Percentiles rank a stretch among this genome's conserved stretches.
Evolutionary conservation across 2,329 filamentous ascomycete species (phyloP).

Genomic region (Tolypocladium sp.): DNA sequence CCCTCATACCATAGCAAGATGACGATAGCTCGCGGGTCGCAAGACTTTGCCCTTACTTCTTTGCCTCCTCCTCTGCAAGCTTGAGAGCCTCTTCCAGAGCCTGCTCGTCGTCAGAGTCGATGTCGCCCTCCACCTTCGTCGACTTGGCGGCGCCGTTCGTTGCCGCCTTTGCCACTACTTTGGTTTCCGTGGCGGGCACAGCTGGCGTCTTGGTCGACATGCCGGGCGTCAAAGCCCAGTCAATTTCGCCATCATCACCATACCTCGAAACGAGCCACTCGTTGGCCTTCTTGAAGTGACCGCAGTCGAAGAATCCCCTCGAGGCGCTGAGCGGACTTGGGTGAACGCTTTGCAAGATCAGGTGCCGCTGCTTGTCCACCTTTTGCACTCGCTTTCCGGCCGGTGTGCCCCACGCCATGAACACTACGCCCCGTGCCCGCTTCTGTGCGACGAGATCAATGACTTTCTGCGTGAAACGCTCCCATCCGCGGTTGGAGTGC

Average conservation of each 20-base stretch:
- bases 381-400: conserved; percentile 71
- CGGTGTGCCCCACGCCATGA: conserved; percentile 85
- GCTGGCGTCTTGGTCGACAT: conserved; percentile 21
- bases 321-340: conserved; percentile 85
- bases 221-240: conserved; percentile 60
- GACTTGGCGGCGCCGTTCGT: conserved; percentile 4
- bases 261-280: conserved; percentile 76
- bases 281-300: conserved; percentile 74
- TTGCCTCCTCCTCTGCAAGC: conserved; percentile 18
- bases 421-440: conserved; percentile 76
- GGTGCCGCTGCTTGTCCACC: conserved; percentile 64
- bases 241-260: conserved; percentile 69
- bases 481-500: conserved; percentile 84
- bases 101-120: conserved; percentile 26
- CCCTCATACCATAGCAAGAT: background rate
- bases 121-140: conserved; percentile 16
- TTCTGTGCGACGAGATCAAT: conserved; percentile 79
- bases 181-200: conserved; percentile 13
- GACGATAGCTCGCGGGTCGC: background rate
- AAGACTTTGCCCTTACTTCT: conserved; percentile 7
- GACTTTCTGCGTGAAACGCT: conserved; percentile 81
- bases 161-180: conserved; percentile 2
- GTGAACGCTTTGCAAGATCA: conserved; percentile 80
- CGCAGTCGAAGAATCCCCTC: conserved; percentile 74
- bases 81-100: conserved; percentile 25